A percentile compares a stretch with the other conserved stretches of the same genome.
Evolutionary conservation across 2,329 filamentous ascomycete species (phyloP).

Genomic region (Podosphaera aphanis): DNA sequence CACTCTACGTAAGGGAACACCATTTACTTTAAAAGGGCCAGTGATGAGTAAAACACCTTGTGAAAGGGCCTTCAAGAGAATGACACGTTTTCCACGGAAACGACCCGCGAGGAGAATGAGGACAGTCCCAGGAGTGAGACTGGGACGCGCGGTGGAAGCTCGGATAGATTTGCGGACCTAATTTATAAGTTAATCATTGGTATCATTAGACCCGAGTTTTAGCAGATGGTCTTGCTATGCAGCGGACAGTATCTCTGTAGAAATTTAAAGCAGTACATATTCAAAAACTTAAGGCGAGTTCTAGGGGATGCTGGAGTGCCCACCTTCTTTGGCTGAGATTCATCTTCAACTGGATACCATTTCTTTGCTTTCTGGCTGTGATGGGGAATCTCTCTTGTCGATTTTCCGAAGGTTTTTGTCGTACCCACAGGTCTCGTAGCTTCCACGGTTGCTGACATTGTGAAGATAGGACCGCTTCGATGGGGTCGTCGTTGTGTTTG

Average conservation of each 20-base stretch:
- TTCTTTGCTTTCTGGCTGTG: slow-evolving; percentile 83
- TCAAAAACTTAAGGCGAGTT: slow-evolving; percentile 4
- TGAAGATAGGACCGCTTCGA: slow-evolving; percentile 18
- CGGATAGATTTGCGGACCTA: slow-evolving; percentile 89
- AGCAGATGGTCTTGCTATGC: not conserved
- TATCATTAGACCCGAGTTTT: not conserved
- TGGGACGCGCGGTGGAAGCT: slow-evolving; percentile 64
- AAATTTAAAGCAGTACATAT: slow-evolving; percentile 2
- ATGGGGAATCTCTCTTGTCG: slow-evolving; percentile 75
- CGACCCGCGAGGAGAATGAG: slow-evolving; percentile 98
- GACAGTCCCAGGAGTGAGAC: slow-evolving; percentile 82
- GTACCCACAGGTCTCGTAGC: slow-evolving; percentile 12
- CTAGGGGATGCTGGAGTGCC: slow-evolving; percentile 19
- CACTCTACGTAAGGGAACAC: slow-evolving; percentile 85
- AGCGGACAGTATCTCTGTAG: slow-evolving; percentile 7
- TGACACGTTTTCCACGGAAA: slow-evolving; percentile 98
- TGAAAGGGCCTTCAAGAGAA: slow-evolving; percentile 92
- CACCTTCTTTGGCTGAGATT: slow-evolving; percentile 80
- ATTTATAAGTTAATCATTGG: slow-evolving; percentile 13
- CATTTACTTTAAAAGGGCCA: slow-evolving; percentile 99
- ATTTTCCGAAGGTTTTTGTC: slow-evolving; percentile 94
- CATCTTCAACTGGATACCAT: slow-evolving; percentile 96
- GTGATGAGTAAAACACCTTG: slow-evolving; percentile 98
- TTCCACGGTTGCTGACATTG: slow-evolving; percentile 43
- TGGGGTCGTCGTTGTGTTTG: slow-evolving; percentile 9